phyloP scores from a whole-genome alignment of 2,329 filamentous ascomycete species.

The Pyrenochaeta sp. region DNA sequence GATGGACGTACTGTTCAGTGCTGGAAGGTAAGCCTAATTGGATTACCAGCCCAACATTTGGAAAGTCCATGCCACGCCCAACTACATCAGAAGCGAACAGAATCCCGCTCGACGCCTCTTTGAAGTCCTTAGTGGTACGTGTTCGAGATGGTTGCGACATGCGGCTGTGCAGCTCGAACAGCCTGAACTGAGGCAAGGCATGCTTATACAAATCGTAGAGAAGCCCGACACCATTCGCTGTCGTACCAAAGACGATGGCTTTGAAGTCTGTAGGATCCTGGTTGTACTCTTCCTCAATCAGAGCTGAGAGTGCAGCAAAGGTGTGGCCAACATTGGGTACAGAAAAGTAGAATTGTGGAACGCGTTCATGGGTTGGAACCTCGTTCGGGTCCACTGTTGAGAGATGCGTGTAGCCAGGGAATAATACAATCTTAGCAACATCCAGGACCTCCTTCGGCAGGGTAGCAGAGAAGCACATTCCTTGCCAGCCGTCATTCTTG shows the following conservation, averaged over 20 bases:
- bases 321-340: constrained; percentile 55
- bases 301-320: constrained; percentile 55
- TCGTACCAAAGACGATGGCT: constrained; percentile 58
- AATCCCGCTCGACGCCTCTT: constrained; percentile 56
- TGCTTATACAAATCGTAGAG: constrained; percentile 51
- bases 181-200: constrained; percentile 43
- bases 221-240: constrained; percentile 56
- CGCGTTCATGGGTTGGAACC: constrained; percentile 56
- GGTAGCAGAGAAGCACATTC: constrained; percentile 60
- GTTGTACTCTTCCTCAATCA: constrained; percentile 56
- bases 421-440: constrained; percentile 56
- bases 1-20: constrained; percentile 58
- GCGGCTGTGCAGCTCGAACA: constrained; percentile 56
- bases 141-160: constrained; percentile 54
- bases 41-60: constrained; percentile 59
- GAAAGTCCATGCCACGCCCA: constrained; percentile 62
- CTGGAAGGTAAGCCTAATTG: constrained; percentile 61
- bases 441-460: constrained; percentile 55
- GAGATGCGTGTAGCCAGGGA: constrained; percentile 52
- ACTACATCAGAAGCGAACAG: constrained; percentile 61
- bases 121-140: constrained; percentile 56
- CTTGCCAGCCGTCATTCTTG: constrained; percentile 60
- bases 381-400: constrained; percentile 57
- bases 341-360: constrained; percentile 59
- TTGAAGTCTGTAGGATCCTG: constrained; percentile 53